Base-by-base conservation (phyloP, 352 stramenopile genomes). In the Globisporangium iwayamae region DNA sequence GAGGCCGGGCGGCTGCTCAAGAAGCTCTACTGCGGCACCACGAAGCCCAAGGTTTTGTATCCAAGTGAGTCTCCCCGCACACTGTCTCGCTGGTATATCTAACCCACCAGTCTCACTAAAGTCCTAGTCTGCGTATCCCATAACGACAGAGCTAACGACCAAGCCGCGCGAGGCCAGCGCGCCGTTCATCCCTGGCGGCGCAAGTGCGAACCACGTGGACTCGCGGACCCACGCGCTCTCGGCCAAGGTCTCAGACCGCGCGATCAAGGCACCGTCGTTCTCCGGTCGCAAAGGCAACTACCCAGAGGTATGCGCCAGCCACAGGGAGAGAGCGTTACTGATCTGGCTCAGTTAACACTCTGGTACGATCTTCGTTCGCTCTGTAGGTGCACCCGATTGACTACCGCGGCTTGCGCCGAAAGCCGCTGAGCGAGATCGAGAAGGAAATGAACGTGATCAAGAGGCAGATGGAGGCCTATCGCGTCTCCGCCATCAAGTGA, bases 381-480 rank as follows among this genome's bases (percentile, higher is more conserved):
- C 32, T 36, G 32, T 39, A 87, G 73, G 63, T 84, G 22, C 78
- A 90, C 52, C 74, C 82, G 16, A 91, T 93, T 45, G 84, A 93
- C 57, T 79, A 69, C 36, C 56, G 79, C 25, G 62, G 63, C 14
- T 72, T 69, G 5, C 73, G 75, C 22, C 79, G 83, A 36, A 90
- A 90, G 47, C 83, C 83, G 7, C 78, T 89, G 39, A 67, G 68
- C 32, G 72, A 90, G 55, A 94, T 94, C 60, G 81, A 92, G 60
- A 94, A 89, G 64, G 85, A 94, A 51, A 69, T 91, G 30, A 78
- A 75, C 28, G 66, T 78, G 57, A 90, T 92, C 65, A 91, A 90
- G 58, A 66, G 66, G 43, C 78, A 91, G 30, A 84, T 94, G 72
- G 83, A 92, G 36, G 77, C 71, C 4, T 87, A 78, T 43, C 83